Percentiles rank a stretch among this genome's conserved stretches.
phyloP scores from a whole-genome alignment of 2,329 filamentous ascomycete species.

The Ceratocystiopsis minuta region DNA sequence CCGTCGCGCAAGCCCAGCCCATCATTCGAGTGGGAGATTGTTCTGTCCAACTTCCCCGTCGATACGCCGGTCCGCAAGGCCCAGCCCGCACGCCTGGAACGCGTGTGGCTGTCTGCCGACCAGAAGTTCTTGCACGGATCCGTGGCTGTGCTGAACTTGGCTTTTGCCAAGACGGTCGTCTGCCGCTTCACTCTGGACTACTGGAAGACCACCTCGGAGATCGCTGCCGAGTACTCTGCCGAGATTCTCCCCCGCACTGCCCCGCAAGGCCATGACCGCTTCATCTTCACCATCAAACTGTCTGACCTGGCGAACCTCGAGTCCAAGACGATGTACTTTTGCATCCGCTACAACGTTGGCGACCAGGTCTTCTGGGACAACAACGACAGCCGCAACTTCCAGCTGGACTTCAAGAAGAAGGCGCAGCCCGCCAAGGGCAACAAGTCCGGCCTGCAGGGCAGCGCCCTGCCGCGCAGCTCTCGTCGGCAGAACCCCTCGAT shows the following conservation, averaged over 20 bases:
- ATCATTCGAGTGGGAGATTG: conserved; percentile 73
- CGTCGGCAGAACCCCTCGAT: conserved; percentile 26
- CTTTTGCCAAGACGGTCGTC: conserved; percentile 77
- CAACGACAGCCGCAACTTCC: conserved; percentile 74
- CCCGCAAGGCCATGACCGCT: conserved; percentile 57
- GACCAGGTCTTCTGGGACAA: conserved; percentile 92
- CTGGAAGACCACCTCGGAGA: conserved; percentile 96
- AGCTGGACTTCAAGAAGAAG: conserved; percentile 82
- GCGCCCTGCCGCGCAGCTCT: conserved; percentile 45
- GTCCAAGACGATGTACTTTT: conserved; percentile 81
- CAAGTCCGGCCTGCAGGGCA: conserved; percentile 24
- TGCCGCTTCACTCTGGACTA: conserved; percentile 92
- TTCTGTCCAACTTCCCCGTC: conserved; percentile 63
- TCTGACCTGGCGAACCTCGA: conserved; percentile 83
- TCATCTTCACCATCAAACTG: conserved; percentile 86
- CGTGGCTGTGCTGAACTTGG: conserved; percentile 69
- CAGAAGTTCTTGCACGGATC: conserved; percentile 74
- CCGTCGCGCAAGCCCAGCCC: conserved; percentile 11
- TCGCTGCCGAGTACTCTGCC: conserved; percentile 70
- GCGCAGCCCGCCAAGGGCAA: conserved; percentile 42
- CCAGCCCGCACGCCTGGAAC: conserved; percentile 62
- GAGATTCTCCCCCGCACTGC: conserved; percentile 52
- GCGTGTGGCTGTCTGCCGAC: conserved; percentile 71
- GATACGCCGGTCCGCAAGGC: conserved; percentile 44
- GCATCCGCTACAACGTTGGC: conserved; percentile 70